Base-by-base conservation (phyloP, 2,329 filamentous ascomycete species). In the Beauveria bassiana region DNA sequence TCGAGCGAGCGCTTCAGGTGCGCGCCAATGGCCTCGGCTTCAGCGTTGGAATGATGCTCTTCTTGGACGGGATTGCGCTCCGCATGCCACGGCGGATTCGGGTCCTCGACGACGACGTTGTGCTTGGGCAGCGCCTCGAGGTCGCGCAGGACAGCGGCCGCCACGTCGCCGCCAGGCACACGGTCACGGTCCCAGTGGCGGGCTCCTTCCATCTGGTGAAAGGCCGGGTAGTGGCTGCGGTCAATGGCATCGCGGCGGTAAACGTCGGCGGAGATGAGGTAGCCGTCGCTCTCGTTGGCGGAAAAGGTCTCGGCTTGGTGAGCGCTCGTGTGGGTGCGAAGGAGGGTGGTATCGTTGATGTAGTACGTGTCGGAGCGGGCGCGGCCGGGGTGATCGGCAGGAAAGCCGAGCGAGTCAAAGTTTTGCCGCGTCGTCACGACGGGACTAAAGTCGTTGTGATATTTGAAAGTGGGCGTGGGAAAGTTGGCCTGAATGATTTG, bases 141-240 rank as follows among this genome's bases (percentile, higher is more conserved):
- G 70, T 96, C 91, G 42, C 81, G 81, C 77, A 81, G 84, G 8
- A 98, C 86, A 14, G 84, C 82, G 18, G 84, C 78, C 1, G 83
- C 83, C 20, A 92, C 72, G 65, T 88, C 82, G 20, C 79, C 81
- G 63, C 74, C 78, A 60, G 78, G 80, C 50, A 83, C 83, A 71
- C 78, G 81, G 31, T 72, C 79, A 10, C 91, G 84, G 70, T 95
- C 89, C 93, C 95, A 99, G 59, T 92, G 88, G 67, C 89, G 83
- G 9, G 93, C 93, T 14, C 92, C 93, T 74, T 99, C 95, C 93
- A 98, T 98, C 77, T 99, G 95, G 76, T 99, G 95, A 75, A 99
- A 99, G 62, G 96, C 86, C 0, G 95, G 95, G 75, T 98, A 98
- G 76, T 99, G 95, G 68, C 88, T 95, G 61, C 90, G 86, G 75